Conservation (phyloP, 2,329 filamentous ascomycete species). For the Aureobasidium sp. region DNA sequence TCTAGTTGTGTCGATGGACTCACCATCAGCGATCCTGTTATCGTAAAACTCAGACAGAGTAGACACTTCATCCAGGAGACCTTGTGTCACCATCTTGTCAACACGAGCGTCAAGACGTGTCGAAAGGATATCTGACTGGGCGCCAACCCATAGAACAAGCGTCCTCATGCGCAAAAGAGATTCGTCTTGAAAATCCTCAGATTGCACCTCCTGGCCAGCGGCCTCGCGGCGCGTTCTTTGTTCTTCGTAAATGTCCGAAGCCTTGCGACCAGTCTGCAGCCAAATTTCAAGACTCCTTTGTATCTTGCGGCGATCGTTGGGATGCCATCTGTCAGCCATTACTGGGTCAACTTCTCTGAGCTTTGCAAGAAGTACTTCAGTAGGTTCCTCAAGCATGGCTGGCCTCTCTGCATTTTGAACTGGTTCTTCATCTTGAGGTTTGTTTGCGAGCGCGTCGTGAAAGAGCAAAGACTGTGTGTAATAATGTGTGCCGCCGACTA, state of each 20-base stretch:
- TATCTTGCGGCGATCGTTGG: slow-evolving; percentile 85
- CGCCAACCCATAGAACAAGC: slow-evolving; percentile 81
- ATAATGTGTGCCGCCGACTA: slow-evolving; percentile 93
- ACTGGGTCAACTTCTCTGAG: slow-evolving; percentile 73
- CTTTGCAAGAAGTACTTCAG: slow-evolving; percentile 62
- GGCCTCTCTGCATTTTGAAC: slow-evolving; percentile 42
- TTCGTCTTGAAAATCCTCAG: neutral
- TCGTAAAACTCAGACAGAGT: slow-evolving; percentile 38
- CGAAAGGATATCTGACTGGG: slow-evolving; percentile 58
- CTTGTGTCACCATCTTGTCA: slow-evolving; percentile 68
- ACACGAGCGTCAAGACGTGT: slow-evolving; percentile 67
- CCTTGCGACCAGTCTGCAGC: slow-evolving; percentile 68
- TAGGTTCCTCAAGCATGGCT: slow-evolving; percentile 57
- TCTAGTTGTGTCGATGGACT: slow-evolving; percentile 59
- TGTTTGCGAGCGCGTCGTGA: slow-evolving; percentile 54
- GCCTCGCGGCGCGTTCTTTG: slow-evolving; percentile 37
- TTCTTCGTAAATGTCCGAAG: slow-evolving; percentile 79
- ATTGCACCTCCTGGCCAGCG: neutral
- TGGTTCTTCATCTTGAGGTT: slow-evolving; percentile 20
- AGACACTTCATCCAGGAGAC: slow-evolving; percentile 54
- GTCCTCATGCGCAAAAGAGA: slow-evolving; percentile 38
- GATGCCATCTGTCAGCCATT: slow-evolving; percentile 91
- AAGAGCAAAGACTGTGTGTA: slow-evolving; percentile 88
- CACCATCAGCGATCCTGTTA: slow-evolving; percentile 25
- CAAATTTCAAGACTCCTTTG: slow-evolving; percentile 83